Conservation (phyloP, 2,329 filamentous ascomycete species). For the Pseudogymnoascus sp. region DNA sequence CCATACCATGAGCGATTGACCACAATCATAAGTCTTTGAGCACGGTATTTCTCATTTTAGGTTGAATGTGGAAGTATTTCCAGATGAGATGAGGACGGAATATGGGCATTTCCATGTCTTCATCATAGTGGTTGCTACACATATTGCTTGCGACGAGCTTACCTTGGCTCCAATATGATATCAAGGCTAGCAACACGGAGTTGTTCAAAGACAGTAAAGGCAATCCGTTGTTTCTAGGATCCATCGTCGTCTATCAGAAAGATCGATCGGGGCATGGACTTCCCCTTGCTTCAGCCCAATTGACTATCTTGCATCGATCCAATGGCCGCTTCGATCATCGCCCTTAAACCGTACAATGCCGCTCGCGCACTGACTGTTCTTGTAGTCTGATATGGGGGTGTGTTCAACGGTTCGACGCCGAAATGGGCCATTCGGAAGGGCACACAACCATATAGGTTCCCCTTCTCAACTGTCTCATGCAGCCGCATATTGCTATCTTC, state of each 20-base stretch:
- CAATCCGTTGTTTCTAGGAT: background rate
- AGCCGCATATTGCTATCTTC: slow-evolving; percentile 5
- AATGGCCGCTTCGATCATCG: background rate
- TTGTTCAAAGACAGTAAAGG: background rate
- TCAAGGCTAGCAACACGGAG: background rate
- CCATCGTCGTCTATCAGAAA: background rate
- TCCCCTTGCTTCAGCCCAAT: slow-evolving; percentile 4
- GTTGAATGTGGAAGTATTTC: background rate
- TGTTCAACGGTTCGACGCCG: background rate
- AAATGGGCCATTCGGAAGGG: background rate
- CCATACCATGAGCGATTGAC: background rate
- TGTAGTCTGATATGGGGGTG: background rate
- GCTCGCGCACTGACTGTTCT: background rate
- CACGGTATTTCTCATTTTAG: slow-evolving; percentile 1
- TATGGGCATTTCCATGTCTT: background rate
- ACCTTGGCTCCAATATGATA: background rate
- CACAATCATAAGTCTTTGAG: background rate
- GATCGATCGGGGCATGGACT: background rate
- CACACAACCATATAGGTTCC: background rate
- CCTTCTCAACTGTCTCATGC: background rate
- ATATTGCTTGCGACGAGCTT: background rate
- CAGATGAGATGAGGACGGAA: background rate
- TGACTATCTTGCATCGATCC: background rate
- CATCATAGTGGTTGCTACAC: background rate
- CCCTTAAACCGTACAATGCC: background rate